Evolutionary conservation across 2,329 filamentous ascomycete genomes (phyloP).

Genomic region (Aureobasidium sp.): DNA sequence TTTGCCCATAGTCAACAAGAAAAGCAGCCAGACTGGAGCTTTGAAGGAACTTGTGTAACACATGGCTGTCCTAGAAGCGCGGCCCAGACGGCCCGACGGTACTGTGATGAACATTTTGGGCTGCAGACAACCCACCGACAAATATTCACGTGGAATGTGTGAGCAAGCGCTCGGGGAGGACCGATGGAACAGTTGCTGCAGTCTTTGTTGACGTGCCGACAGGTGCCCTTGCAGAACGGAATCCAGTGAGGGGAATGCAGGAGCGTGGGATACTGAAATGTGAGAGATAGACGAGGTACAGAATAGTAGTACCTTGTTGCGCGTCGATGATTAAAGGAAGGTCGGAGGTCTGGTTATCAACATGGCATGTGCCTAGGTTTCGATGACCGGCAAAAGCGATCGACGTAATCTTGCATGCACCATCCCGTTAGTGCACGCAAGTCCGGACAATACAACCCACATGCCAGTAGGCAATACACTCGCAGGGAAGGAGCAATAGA

Average conservation of each 20-base stretch:
- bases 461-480: no score
- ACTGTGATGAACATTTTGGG: background rate
- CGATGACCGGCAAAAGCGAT: background rate
- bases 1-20: background rate
- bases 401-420: slow-evolving; percentile 6
- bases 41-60: slow-evolving; percentile 11
- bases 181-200: background rate
- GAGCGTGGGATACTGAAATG: background rate
- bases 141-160: slow-evolving; percentile 15
- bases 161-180: slow-evolving; percentile 5
- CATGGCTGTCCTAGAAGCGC: slow-evolving; percentile 1
- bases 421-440: background rate
- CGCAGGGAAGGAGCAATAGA: background rate
- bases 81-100: slow-evolving; percentile 2
- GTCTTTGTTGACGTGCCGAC: slow-evolving; percentile 4
- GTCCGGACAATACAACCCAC: slow-evolving; percentile 1
- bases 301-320: background rate
- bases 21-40: background rate
- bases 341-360: background rate
- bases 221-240: slow-evolving; percentile 6
- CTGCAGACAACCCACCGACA: background rate
- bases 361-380: background rate
- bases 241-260: slow-evolving; percentile 3
- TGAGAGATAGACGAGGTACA: slow-evolving; percentile 12
- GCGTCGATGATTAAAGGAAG: background rate